A percentile compares a stretch with the other conserved stretches of the same genome.
These are phyloP conservation scores for Talaromyces adpressus DNA, from an alignment of 495 filamentous ascomycete species.

Conservation along the genomic window DNA sequence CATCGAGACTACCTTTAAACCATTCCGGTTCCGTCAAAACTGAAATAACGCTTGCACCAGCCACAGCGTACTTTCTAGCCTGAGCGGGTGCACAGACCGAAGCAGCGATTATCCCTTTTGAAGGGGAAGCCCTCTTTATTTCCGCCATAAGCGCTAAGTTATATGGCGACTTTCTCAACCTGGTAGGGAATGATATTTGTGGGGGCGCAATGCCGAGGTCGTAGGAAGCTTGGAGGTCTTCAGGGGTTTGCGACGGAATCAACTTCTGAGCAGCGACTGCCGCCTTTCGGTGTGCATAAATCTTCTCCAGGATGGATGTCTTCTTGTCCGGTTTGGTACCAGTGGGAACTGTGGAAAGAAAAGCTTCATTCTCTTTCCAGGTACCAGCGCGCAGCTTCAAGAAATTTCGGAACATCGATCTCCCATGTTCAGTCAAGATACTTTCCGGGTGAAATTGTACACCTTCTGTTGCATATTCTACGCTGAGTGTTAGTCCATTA, in stretches of 20 bases:
- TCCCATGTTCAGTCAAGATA: slow-evolving; percentile 84
- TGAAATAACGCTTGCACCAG: slow-evolving; percentile 92
- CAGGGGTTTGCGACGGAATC: slow-evolving; percentile 74
- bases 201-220: slow-evolving; percentile 78
- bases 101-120: slow-evolving; percentile 89
- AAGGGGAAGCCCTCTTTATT: slow-evolving; percentile 94
- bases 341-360: slow-evolving; percentile 6
- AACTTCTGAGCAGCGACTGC: slow-evolving; percentile 78
- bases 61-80: slow-evolving; percentile 84
- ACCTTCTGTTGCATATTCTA: slow-evolving; percentile 48
- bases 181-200: slow-evolving; percentile 71
- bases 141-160: slow-evolving; percentile 87
- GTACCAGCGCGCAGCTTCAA: slow-evolving; percentile 78
- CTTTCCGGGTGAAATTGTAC: slow-evolving; percentile 98
- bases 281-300: slow-evolving; percentile 76
- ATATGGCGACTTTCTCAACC: slow-evolving; percentile 74
- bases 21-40: slow-evolving; percentile 96
- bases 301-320: slow-evolving; percentile 79
- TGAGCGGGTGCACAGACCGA: slow-evolving; percentile 83
- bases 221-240: slow-evolving; percentile 83
- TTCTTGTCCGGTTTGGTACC: slow-evolving; percentile 44
- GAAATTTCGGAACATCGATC: slow-evolving; percentile 88
- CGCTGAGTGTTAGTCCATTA: neutral
- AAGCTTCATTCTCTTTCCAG: slow-evolving; percentile 66
- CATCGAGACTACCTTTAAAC: slow-evolving; percentile 97